phyloP scores from a whole-genome alignment of 2,329 filamentous ascomycete genomes.

The Colletotrichum lindemuthianum region DNA sequence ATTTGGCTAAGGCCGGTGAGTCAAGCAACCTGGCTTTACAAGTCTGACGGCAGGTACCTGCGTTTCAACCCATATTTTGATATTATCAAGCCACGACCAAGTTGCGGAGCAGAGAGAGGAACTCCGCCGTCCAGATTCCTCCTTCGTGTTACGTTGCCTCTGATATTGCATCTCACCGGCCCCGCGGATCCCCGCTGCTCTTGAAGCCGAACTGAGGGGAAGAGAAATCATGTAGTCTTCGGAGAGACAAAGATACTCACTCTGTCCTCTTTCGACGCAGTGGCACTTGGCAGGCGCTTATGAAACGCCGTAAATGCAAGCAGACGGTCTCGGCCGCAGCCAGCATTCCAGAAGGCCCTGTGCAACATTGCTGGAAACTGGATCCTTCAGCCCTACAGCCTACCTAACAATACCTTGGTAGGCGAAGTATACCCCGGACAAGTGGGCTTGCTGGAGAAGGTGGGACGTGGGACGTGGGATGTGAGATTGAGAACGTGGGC shows the following conservation, averaged over 20 bases:
- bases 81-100: not conserved
- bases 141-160: not conserved
- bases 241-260: too few species aligned
- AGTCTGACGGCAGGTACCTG: conserved; percentile 19
- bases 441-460: conserved; percentile 8
- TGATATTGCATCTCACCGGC: not conserved
- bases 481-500: not conserved
- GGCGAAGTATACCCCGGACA: not conserved
- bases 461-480: conserved; percentile 8
- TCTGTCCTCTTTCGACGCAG: too few species aligned
- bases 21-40: conserved; percentile 19
- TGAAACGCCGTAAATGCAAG: conserved; percentile 1
- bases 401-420: not conserved
- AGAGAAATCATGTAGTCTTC: not conserved
- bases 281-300: too few species aligned
- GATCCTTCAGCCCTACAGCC: conserved; percentile 34
- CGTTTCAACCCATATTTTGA: conserved; percentile 2
- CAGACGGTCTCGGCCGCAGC: not conserved
- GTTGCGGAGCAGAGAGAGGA: conserved; percentile 19
- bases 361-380: conserved; percentile 15
- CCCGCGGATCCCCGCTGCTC: not conserved
- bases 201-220: not conserved
- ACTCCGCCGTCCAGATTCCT: conserved; percentile 5
- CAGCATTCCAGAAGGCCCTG: conserved; percentile 6
- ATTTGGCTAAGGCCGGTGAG: not conserved